Conservation (phyloP, 257 asterid genomes). For the Datura wrightii region DNA sequence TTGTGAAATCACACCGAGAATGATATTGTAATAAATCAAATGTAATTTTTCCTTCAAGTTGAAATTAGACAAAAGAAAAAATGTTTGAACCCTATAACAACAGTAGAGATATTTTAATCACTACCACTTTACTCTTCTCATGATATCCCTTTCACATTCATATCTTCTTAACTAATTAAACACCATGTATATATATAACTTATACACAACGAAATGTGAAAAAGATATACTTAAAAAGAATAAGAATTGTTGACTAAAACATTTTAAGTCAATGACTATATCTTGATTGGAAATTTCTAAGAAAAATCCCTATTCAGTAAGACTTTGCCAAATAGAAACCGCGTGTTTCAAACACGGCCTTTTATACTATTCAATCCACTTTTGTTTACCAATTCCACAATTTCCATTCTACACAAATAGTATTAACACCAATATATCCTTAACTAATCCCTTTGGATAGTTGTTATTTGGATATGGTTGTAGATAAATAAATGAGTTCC, state of each 20-base stretch:
- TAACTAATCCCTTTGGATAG: neutral
- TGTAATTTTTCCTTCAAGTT: neutral
- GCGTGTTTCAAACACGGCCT: neutral
- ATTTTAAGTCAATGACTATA: neutral
- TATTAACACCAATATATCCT: neutral
- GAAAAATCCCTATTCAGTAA: neutral
- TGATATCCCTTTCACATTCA: neutral
- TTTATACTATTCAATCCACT: neutral
- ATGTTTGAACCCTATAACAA: neutral
- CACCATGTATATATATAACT: neutral
- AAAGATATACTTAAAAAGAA: neutral
- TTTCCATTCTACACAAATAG: neutral
- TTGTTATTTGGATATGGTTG: slow-evolving; percentile 17
- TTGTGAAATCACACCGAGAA: no score
- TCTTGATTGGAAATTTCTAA: neutral
- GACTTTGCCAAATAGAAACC: neutral
- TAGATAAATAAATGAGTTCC: slow-evolving; percentile 42
- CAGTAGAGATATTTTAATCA: neutral
- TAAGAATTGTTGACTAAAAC: neutral
- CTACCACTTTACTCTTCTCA: neutral
- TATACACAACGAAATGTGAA: neutral
- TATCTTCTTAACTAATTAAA: neutral
- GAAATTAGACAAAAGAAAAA: neutral
- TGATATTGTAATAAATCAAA: no score
- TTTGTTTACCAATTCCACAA: slow-evolving; percentile 27